Conservation (phyloP, 768 basidiomycete genomes). For the Mycena olivaceomarginata region DNA sequence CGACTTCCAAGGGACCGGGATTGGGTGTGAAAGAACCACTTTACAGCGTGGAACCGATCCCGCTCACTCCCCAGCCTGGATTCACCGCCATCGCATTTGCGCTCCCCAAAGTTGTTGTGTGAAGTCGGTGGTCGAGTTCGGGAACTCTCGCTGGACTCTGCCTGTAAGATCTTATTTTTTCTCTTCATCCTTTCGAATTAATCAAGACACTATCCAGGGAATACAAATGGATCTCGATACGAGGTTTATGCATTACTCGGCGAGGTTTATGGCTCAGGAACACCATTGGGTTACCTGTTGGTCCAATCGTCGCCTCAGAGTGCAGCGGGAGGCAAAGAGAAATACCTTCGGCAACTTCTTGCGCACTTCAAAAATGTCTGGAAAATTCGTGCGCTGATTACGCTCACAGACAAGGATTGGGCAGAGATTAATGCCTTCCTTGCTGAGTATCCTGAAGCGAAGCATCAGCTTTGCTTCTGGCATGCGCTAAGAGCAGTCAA, state of each 20-base stretch:
- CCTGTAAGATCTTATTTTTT: too few relatives aligned
- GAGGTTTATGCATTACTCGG: conserved; percentile 56
- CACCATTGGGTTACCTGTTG: conserved; percentile 56
- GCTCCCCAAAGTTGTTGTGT: too few relatives aligned
- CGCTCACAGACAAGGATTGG: conserved; percentile 20
- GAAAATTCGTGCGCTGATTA: conserved; percentile 44
- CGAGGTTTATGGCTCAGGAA: conserved; percentile 54
- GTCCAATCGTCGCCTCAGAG: conserved; percentile 40
- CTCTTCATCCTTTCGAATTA: too few relatives aligned
- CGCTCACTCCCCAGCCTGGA: too few relatives aligned
- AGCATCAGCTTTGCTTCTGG: conserved; percentile 64
- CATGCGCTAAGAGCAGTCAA: conserved; percentile 56
- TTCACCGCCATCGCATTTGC: too few relatives aligned
- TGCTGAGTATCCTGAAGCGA: conserved; percentile 51
- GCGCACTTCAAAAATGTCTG: conserved; percentile 46
- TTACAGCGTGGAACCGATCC: too few relatives aligned
- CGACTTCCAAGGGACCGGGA: background rate
- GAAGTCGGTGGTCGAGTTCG: too few relatives aligned
- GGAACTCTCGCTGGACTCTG: too few relatives aligned
- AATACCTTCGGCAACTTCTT: conserved; percentile 49
- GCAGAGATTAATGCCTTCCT: conserved; percentile 58
- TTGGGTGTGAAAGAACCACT: background rate
- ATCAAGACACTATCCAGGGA: too few relatives aligned
- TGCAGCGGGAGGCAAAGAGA: conserved; percentile 45
- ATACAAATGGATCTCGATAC: too few relatives aligned